phyloP scores from a whole-genome alignment of 345 rosid species.

The Pistacia atlantica region DNA sequence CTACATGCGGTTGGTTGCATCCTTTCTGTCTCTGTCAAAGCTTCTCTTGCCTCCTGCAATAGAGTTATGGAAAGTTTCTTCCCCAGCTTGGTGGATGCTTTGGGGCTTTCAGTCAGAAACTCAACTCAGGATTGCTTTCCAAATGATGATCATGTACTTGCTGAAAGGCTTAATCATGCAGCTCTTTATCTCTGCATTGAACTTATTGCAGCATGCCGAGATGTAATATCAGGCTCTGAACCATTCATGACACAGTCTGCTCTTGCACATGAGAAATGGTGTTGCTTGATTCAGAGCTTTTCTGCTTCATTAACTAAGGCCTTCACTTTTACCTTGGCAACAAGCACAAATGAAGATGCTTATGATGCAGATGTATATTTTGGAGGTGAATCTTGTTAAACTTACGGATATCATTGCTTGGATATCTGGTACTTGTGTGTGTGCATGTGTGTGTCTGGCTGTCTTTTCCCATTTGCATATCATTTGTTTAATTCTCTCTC shows the following conservation, averaged over 20 bases:
- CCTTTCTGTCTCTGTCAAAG: conserved; percentile 67
- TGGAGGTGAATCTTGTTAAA: conserved; percentile 55
- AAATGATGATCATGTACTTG: conserved; percentile 25
- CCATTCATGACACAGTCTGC: conserved; percentile 24
- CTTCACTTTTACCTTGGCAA: conserved; percentile 46
- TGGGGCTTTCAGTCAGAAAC: conserved; percentile 48
- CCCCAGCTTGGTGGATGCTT: conserved; percentile 51
- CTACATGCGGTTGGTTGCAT: conserved; percentile 58
- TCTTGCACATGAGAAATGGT: conserved; percentile 48
- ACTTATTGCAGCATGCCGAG: conserved; percentile 75
- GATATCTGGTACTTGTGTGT: not conserved
- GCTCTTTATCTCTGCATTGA: conserved; percentile 67
- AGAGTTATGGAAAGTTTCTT: conserved; percentile 55
- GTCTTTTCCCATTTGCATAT: not conserved
- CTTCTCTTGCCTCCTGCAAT: conserved; percentile 66
- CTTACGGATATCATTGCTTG: not conserved
- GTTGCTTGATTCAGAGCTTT: conserved; percentile 47
- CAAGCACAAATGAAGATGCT: conserved; percentile 29
- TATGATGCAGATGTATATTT: conserved; percentile 44
- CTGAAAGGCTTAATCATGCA: conserved; percentile 54
- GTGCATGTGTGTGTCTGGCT: not conserved
- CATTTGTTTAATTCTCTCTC: not conserved
- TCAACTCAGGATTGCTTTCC: conserved; percentile 33
- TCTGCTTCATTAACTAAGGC: conserved; percentile 49
- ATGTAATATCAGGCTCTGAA: conserved; percentile 41